Conservation (phyloP, 2,329 filamentous ascomycete genomes). For the Pezicula neosporulosa region DNA sequence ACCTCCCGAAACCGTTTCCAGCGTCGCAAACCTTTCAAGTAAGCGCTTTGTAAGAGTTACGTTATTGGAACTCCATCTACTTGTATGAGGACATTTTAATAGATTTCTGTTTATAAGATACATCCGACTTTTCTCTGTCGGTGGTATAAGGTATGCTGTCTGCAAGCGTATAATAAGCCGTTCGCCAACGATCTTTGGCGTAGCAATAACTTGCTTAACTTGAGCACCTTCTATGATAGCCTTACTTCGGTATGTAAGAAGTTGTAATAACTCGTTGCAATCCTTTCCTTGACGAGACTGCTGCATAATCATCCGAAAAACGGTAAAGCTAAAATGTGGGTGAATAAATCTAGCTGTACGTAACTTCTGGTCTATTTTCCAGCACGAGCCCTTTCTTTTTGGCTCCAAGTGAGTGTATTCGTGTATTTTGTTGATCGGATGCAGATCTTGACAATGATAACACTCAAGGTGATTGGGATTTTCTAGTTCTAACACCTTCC, state of each 20-base stretch:
- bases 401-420: neutral
- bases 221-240: conserved; percentile 3
- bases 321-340: conserved; percentile 8
- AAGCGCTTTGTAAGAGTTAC: neutral
- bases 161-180: conserved; percentile 9
- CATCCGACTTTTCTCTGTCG: neutral
- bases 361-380: neutral
- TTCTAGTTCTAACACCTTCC: conserved; percentile 8
- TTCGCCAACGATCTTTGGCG: conserved; percentile 6
- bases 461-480: conserved; percentile 10
- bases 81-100: neutral
- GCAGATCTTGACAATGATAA: conserved; percentile 5
- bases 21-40: neutral
- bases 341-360: conserved; percentile 8
- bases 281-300: conserved; percentile 8
- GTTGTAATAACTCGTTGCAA: conserved; percentile 1
- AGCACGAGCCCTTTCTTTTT: neutral
- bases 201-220: conserved; percentile 7
- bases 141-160: conserved; percentile 5
- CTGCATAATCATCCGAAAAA: conserved; percentile 15
- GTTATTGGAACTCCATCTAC: neutral
- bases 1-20: neutral
- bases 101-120: neutral
- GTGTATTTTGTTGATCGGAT: conserved; percentile 4
- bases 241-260: conserved; percentile 8